These are phyloP conservation scores for Candida corydali DNA, from an alignment of 805 yeast genomes.

Conservation along the genomic window DNA sequence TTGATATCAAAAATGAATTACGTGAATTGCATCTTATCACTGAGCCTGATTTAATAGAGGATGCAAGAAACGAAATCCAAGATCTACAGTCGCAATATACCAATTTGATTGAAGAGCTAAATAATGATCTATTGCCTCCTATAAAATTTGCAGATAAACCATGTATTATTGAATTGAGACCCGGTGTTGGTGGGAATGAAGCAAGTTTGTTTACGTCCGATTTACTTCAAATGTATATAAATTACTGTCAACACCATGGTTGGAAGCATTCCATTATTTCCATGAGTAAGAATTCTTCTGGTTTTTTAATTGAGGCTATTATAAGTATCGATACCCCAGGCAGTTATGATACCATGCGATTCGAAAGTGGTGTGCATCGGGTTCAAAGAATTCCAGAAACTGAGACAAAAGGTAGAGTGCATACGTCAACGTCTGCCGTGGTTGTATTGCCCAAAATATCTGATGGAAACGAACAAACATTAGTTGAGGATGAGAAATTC, in stretches of 20 bases:
- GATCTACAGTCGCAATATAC: conserved; percentile 42
- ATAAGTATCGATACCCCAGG: conserved; percentile 68
- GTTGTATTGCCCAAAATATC: conserved; percentile 83
- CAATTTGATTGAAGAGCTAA: conserved; percentile 42
- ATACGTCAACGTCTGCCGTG: conserved; percentile 95
- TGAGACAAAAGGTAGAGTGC: conserved; percentile 89
- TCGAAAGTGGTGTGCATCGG: conserved; percentile 93
- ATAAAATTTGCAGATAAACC: conserved; percentile 73
- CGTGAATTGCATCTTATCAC: conserved; percentile 21
- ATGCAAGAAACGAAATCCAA: conserved; percentile 60
- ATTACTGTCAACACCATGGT: conserved; percentile 55
- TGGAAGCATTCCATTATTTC: conserved; percentile 71
- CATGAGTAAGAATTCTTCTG: conserved; percentile 50
- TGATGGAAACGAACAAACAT: conserved; percentile 46
- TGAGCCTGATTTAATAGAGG: conserved; percentile 39
- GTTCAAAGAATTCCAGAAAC: conserved; percentile 94
- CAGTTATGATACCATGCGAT: conserved; percentile 65
- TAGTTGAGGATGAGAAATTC: conserved; percentile 54
- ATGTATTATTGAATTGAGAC: conserved; percentile 79
- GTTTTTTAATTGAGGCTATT: conserved; percentile 75
- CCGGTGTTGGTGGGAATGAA: conserved; percentile 96
- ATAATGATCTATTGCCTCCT: conserved; percentile 64
- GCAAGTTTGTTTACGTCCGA: conserved; percentile 85
- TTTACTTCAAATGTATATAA: conserved; percentile 74
- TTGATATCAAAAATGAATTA: conserved; percentile 21